phyloP scores from a whole-genome alignment of 2,329 filamentous ascomycete genomes.

The Claviceps cyperi region DNA sequence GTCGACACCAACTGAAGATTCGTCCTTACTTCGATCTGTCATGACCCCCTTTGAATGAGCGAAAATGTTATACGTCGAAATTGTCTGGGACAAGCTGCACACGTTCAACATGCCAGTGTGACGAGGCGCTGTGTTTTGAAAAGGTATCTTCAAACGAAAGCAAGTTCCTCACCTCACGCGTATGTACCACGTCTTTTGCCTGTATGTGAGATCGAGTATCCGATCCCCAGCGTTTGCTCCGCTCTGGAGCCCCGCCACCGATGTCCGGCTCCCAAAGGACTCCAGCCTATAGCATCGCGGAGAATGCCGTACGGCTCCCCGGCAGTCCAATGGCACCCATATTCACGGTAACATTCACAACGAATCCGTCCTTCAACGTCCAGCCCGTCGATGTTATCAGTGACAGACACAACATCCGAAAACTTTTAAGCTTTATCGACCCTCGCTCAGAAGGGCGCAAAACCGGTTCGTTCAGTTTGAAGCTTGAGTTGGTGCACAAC shows the following conservation, averaged over 20 bases:
- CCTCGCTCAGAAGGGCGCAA: slow-evolving; percentile 11
- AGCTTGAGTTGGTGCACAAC: slow-evolving; percentile 21
- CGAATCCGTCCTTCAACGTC: slow-evolving; percentile 25
- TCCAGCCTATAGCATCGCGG: slow-evolving; percentile 26
- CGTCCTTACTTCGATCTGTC: no score
- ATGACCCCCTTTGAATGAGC: no score
- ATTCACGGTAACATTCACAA: slow-evolving; percentile 27
- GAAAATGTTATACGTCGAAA: no score
- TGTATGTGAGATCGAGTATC: not conserved
- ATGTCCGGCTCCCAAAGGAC: slow-evolving; percentile 19
- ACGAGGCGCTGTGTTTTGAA: no score
- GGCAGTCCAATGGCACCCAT: slow-evolving; percentile 30
- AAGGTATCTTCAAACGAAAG: no score
- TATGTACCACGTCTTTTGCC: not conserved
- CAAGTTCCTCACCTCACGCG: no score
- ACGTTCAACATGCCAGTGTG: no score
- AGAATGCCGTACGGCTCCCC: slow-evolving; percentile 31
- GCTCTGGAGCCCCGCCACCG: slow-evolving; percentile 18
- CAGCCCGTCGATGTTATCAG: slow-evolving; percentile 25
- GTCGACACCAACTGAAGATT: no score
- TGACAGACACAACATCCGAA: slow-evolving; percentile 33
- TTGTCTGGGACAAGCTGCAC: no score
- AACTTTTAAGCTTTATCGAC: slow-evolving; percentile 29
- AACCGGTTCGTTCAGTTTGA: slow-evolving; percentile 25
- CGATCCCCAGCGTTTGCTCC: slow-evolving; percentile 2